Evolutionary conservation across 1,284 basidiomycete species (phyloP).

Genomic region (Cryptococcus wingfieldii): DNA sequence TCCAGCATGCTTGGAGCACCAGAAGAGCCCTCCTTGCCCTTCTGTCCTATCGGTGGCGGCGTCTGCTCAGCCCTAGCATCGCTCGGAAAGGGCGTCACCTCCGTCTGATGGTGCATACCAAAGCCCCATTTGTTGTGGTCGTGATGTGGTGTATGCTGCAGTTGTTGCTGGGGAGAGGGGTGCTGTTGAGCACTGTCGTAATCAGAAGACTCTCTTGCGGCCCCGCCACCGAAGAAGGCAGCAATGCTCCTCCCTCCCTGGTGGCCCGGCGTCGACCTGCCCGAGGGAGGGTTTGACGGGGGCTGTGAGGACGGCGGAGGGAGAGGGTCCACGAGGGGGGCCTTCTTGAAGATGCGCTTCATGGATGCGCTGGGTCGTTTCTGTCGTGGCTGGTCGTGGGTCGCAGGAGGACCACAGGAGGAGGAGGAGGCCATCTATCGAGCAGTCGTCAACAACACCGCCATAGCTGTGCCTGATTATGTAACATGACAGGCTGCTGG

Average conservation of each 20-base stretch:
- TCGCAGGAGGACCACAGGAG: too few species aligned
- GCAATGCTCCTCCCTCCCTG: neutral
- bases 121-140: conserved; percentile 12
- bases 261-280: conserved; percentile 2
- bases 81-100: conserved; percentile 40
- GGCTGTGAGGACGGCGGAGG: conserved; percentile 6
- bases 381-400: neutral
- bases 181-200: neutral
- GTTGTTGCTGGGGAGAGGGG: neutral
- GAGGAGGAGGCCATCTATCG: neutral
- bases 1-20: conserved; percentile 20
- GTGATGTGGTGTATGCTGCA: neutral
- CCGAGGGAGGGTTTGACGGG: conserved; percentile 5
- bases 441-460: neutral
- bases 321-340: conserved; percentile 13
- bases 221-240: neutral
- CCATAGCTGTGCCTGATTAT: neutral
- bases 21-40: conserved; percentile 3
- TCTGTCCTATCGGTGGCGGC: conserved; percentile 1
- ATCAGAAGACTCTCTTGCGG: neutral
- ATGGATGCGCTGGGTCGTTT: conserved; percentile 1
- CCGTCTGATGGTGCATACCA: conserved; percentile 7
- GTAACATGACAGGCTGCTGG: neutral
- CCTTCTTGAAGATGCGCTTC: conserved; percentile 17
- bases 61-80: conserved; percentile 21